Evolutionary conservation across 257 asterid genomes (phyloP).

Genomic region (Solanum ahanhuiri): DNA sequence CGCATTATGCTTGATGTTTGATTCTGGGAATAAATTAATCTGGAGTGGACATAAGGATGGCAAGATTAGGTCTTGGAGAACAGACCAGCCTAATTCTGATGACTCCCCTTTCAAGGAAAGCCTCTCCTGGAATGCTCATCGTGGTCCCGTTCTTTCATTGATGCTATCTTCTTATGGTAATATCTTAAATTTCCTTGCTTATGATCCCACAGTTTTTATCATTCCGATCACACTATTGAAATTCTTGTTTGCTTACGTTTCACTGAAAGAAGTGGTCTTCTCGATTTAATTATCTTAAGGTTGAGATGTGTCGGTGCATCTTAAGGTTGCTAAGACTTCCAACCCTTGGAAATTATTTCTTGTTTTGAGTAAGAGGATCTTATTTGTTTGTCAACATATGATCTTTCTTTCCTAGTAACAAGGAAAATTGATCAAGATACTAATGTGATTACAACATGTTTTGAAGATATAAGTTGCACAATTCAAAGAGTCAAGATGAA

Average conservation of each 20-base stretch:
- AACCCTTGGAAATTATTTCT: neutral
- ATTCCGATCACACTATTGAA: neutral
- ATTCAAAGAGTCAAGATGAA: neutral
- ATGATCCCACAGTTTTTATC: neutral
- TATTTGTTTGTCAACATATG: neutral
- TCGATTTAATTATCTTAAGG: neutral
- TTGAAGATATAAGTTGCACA: neutral
- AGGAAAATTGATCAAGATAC: neutral
- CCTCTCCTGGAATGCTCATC: slow-evolving; percentile 92
- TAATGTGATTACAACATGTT: neutral
- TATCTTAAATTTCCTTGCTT: neutral
- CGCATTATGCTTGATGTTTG: slow-evolving; percentile 57
- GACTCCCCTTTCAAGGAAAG: slow-evolving; percentile 60
- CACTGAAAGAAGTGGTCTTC: neutral
- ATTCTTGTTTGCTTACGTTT: neutral
- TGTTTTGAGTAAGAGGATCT: neutral
- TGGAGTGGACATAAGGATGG: slow-evolving; percentile 99
- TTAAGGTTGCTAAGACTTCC: neutral
- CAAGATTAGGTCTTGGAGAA: slow-evolving; percentile 79
- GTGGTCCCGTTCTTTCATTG: slow-evolving; percentile 70
- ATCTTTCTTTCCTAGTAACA: neutral
- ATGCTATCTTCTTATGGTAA: slow-evolving; percentile 77
- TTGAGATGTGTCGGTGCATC: neutral
- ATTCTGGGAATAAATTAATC: slow-evolving; percentile 64
- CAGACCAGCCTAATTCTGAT: slow-evolving; percentile 51